A percentile compares a stretch with the other conserved stretches of the same genome.
phyloP scores from a whole-genome alignment of 352 stramenopile species.

The Blastocystis sp. region DNA sequence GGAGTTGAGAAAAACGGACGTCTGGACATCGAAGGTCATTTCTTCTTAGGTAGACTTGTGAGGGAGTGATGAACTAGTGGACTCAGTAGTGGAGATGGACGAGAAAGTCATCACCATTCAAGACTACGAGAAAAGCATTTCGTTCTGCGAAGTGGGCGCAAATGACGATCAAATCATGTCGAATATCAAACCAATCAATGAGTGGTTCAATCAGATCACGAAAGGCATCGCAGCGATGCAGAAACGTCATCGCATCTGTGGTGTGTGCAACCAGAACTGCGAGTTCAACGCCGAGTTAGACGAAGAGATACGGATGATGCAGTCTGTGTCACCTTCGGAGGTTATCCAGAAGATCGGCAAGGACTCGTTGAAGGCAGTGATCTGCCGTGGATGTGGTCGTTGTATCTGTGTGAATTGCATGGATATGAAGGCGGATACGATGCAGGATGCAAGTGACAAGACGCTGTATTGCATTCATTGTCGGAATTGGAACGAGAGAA shows the following conservation, averaged over 20 bases:
- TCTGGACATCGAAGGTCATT: neutral
- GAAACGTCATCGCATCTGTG: neutral
- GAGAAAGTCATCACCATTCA: slow-evolving; percentile 45
- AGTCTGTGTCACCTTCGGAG: neutral
- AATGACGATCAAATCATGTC: neutral
- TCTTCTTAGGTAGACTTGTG: neutral
- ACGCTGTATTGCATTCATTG: slow-evolving; percentile 26
- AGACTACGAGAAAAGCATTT: slow-evolving; percentile 19
- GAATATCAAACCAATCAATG: neutral
- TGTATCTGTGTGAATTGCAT: slow-evolving; percentile 34
- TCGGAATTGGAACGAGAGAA: neutral
- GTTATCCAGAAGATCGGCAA: neutral
- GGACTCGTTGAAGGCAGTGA: neutral
- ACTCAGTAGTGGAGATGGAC: neutral
- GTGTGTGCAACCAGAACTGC: slow-evolving; percentile 24
- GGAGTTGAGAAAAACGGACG: neutral
- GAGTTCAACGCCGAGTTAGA: neutral
- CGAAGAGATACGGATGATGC: neutral
- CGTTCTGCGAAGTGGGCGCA: neutral
- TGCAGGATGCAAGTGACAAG: neutral
- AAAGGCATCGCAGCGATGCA: neutral
- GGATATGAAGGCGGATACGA: neutral
- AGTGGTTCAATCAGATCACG: slow-evolving; percentile 20
- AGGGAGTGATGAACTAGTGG: neutral
- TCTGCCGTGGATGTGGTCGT: slow-evolving; percentile 35